phyloP scores from a whole-genome alignment of 164 flowering plant species.

The Warburgia ugandensis region DNA sequence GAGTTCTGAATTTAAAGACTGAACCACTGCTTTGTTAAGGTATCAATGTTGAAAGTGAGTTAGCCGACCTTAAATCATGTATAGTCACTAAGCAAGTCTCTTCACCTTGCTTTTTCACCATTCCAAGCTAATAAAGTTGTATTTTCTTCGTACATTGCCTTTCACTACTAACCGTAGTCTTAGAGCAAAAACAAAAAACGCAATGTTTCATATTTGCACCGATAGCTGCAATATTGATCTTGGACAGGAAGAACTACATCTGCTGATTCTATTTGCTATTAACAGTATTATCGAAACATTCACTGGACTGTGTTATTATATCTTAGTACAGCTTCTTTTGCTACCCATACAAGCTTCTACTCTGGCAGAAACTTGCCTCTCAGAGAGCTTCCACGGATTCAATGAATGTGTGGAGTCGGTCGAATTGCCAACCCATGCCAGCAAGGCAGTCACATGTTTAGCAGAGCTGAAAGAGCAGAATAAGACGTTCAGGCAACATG shows the following conservation, averaged over 20 bases:
- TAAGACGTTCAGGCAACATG: too few relatives aligned
- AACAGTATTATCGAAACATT: conserved; percentile 66
- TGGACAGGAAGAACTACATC: conserved; percentile 57
- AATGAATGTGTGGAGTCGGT: conserved; percentile 24
- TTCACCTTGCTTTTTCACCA: too few relatives aligned
- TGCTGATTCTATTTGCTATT: conserved; percentile 72
- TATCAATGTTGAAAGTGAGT: too few relatives aligned
- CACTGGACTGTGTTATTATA: conserved; percentile 57
- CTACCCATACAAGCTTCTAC: conserved; percentile 70
- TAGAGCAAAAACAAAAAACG: too few relatives aligned
- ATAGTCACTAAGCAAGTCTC: too few relatives aligned
- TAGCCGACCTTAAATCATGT: too few relatives aligned
- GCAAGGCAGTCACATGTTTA: conserved; percentile 5
- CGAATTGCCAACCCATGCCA: too few relatives aligned
- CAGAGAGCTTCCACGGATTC: conserved; percentile 25
- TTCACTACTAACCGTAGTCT: too few relatives aligned
- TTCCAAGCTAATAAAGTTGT: too few relatives aligned
- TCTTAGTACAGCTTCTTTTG: conserved; percentile 56
- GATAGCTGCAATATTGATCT: conserved; percentile 64
- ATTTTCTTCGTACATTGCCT: too few relatives aligned
- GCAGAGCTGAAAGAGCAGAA: conserved; percentile 27
- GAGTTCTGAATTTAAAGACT: too few relatives aligned
- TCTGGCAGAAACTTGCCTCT: conserved; percentile 48
- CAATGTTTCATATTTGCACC: conserved; percentile 56
- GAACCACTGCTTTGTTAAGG: too few relatives aligned